phyloP scores from a whole-genome alignment of 1,284 basidiomycete genomes.

The Golubevia sp. region DNA sequence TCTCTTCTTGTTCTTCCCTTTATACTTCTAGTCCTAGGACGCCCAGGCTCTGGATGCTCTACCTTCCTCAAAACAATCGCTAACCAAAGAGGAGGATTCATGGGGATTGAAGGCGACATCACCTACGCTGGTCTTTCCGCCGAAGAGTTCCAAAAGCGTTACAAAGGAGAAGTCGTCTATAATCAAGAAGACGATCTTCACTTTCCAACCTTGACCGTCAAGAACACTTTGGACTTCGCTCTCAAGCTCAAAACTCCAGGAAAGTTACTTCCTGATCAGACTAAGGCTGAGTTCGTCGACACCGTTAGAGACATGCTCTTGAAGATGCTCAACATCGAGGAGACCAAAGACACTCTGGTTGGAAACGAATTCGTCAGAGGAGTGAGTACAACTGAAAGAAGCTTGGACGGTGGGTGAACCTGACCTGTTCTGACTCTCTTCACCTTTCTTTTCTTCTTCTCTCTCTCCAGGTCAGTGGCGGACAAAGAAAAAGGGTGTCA shows the following conservation, averaged over 20 bases:
- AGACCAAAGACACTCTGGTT: conserved; percentile 47
- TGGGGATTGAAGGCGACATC: conserved; percentile 63
- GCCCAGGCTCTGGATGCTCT: conserved; percentile 64
- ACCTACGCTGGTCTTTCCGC: conserved; percentile 57
- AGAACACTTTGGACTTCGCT: conserved; percentile 41
- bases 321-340: conserved; percentile 50
- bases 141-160: conserved; percentile 32
- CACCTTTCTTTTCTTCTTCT: no score
- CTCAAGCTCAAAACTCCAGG: conserved; percentile 32
- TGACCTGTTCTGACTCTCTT: no score
- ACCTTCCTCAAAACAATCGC: conserved; percentile 64
- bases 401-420: no score
- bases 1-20: no score
- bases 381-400: no score
- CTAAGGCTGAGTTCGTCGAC: conserved; percentile 31
- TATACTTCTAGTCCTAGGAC: conserved; percentile 67
- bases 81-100: conserved; percentile 62
- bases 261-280: conserved; percentile 27
- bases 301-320: conserved; percentile 37
- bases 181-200: conserved; percentile 49
- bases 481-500: conserved; percentile 68
- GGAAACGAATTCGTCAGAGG: conserved; percentile 38
- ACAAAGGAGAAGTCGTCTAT: conserved; percentile 47
- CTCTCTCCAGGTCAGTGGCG: conserved; percentile 47
- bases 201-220: conserved; percentile 42